Conservation (phyloP, 345 rosid species). For the Rhodamnia argentea region DNA sequence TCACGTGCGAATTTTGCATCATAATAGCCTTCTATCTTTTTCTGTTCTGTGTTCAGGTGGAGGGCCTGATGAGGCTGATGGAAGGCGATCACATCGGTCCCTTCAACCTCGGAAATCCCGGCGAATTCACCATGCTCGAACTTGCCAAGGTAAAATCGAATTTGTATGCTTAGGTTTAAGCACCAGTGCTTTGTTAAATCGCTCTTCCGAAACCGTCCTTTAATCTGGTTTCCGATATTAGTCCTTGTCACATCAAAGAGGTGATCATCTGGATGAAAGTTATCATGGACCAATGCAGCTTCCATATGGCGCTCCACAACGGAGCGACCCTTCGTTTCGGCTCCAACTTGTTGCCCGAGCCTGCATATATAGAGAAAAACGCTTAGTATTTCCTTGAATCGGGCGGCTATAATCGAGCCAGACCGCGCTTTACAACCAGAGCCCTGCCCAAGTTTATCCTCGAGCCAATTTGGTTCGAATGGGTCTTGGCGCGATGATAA, state of each 20-base stretch:
- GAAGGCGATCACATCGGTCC: constrained; percentile 98
- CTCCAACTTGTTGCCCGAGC: no score
- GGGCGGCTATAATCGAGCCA: not conserved
- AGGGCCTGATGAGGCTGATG: constrained; percentile 90
- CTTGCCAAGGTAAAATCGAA: constrained; percentile 63
- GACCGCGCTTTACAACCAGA: not conserved
- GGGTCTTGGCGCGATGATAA: no score
- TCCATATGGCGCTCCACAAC: no score
- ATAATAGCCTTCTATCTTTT: not conserved
- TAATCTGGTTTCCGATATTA: not conserved
- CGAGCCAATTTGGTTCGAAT: not conserved
- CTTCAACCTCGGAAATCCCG: constrained; percentile 74
- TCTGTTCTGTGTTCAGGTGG: constrained; percentile 33
- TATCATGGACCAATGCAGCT: no score
- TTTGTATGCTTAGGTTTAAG: not conserved
- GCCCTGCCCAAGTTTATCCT: not conserved
- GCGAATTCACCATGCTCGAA: constrained; percentile 86
- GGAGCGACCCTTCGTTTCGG: not conserved
- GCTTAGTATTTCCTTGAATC: no score
- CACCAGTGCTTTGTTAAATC: accelerated
- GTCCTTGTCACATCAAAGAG: not conserved
- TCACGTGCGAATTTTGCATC: not conserved
- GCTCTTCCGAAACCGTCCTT: not conserved
- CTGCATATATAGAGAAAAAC: no score
- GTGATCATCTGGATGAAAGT: no score